These are phyloP conservation scores for Colletotrichum ledebouriae DNA, from an alignment of 2,329 filamentous ascomycete genomes.

Conservation along the genomic window DNA sequence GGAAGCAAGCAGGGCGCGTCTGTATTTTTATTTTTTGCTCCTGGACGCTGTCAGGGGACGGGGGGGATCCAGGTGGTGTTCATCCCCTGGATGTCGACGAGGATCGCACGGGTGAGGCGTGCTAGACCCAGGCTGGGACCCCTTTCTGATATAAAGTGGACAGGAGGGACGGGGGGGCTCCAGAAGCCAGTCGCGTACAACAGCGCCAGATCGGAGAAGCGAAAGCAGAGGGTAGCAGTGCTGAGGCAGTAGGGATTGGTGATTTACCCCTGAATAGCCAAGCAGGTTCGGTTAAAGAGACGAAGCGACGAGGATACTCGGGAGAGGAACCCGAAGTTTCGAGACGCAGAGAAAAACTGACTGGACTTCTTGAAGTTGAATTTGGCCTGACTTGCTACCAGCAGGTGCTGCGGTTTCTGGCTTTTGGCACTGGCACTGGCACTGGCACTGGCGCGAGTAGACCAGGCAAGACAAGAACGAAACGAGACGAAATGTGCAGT, in stretches of 20 bases:
- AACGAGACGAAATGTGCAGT: conserved; percentile 32
- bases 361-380: too few relatives aligned
- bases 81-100: conserved; percentile 58
- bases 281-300: conserved; percentile 43
- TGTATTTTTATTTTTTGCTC: conserved; percentile 63
- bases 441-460: not conserved
- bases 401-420: conserved; percentile 29
- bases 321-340: conserved; percentile 55
- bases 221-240: conserved; percentile 17
- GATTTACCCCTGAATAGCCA: conserved; percentile 54
- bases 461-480: conserved; percentile 28
- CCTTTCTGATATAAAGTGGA: conserved; percentile 44
- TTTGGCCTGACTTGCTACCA: conserved; percentile 20
- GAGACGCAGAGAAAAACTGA: conserved; percentile 46
- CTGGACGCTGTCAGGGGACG: conserved; percentile 62
- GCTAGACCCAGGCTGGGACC: conserved; percentile 57
- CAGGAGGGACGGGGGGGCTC: conserved; percentile 26
- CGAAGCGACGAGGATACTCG: conserved; percentile 44
- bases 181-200: conserved; percentile 37
- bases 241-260: conserved; percentile 2
- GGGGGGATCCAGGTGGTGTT: conserved; percentile 52
- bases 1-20: conserved; percentile 59
- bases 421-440: not conserved
- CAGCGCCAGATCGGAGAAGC: conserved; percentile 43
- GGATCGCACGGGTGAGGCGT: conserved; percentile 64